Conservation (phyloP, 495 filamentous ascomycete genomes). For the Penicillium ochrochloron region DNA sequence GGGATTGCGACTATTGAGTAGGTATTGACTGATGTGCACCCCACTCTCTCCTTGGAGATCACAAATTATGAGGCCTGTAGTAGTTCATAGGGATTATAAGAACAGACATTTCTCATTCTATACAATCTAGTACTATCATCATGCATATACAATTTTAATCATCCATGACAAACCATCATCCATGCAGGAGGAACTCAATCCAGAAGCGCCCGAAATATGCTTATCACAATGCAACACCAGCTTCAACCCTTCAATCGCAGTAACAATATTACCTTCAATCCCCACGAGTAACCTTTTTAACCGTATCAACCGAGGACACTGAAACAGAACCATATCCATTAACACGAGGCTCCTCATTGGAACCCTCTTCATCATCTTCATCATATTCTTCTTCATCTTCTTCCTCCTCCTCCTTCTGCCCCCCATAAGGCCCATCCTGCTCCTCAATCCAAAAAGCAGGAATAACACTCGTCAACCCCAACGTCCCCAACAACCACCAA, state of each 20-base stretch:
- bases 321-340: conserved; percentile 23
- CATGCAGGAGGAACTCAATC: not conserved
- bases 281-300: conserved; percentile 2
- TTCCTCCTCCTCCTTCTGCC: conserved; percentile 34
- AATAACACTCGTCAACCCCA: conserved; percentile 65
- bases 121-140: conserved; percentile 6
- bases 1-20: no score
- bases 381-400: conserved; percentile 31
- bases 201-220: conserved; percentile 5
- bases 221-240: not conserved
- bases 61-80: no score
- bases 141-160: not conserved
- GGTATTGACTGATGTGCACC: no score
- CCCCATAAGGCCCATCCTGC: conserved; percentile 68
- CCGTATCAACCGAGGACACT: not conserved
- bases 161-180: not conserved
- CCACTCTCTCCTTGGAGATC: no score
- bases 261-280: not conserved
- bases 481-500: conserved; percentile 72
- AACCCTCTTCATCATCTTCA: conserved; percentile 26
- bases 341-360: not conserved
- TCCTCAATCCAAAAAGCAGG: conserved; percentile 75
- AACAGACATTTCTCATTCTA: not conserved
- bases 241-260: not conserved
- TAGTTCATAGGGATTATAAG: no score